Percentiles rank a stretch among this genome's conserved stretches.
Evolutionary conservation across 176 grass and related monocot genomes (phyloP).

Genomic region (Carex littledalei): DNA sequence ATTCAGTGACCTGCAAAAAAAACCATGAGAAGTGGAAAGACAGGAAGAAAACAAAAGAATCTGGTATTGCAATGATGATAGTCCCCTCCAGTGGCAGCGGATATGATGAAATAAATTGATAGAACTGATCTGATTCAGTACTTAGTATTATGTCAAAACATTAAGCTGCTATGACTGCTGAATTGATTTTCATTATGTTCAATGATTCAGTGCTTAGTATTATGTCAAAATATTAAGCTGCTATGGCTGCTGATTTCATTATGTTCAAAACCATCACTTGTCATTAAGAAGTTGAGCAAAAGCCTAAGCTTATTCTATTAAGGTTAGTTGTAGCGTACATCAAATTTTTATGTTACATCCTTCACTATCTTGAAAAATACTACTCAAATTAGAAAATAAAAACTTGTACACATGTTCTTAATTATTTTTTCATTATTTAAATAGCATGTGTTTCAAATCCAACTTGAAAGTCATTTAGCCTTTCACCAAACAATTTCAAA

Average conservation of each 20-base stretch:
- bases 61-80: neutral
- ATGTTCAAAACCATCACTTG: neutral
- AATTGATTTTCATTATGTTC: neutral
- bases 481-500: neutral
- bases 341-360: neutral
- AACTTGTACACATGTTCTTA: neutral
- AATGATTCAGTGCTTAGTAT: neutral
- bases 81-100: neutral
- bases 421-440: neutral
- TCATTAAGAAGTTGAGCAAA: neutral
- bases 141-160: neutral
- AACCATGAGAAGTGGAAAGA: conserved; percentile 2
- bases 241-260: neutral
- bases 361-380: neutral
- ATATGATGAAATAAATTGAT: neutral
- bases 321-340: neutral
- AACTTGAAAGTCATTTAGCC: neutral
- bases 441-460: neutral
- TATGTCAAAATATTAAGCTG: neutral
- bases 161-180: neutral
- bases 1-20: conserved; percentile 71
- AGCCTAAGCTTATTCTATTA: neutral
- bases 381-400: neutral
- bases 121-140: neutral
- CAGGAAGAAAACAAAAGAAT: neutral